Percentiles rank a stretch among this genome's conserved stretches.
phyloP scores from a whole-genome alignment of 140 eudicot species.

The Stevia rebaudiana region DNA sequence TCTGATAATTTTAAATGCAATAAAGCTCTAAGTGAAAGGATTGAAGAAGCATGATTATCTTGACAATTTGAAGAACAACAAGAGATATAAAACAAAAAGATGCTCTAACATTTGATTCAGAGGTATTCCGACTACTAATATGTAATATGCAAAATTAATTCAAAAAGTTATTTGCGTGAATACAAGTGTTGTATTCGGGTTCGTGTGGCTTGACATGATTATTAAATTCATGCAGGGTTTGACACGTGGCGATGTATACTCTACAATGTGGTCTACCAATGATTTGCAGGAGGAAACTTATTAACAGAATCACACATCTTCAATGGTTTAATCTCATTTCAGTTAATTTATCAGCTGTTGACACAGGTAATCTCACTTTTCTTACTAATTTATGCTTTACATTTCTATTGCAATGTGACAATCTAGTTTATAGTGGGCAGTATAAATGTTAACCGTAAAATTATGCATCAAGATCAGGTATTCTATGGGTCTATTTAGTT shows the following conservation, averaged over 20 bases:
- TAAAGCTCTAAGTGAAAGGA: constrained; percentile 79
- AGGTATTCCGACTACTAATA: constrained; percentile 32
- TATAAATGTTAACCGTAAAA: background rate
- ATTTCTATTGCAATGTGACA: background rate
- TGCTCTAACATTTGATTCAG: constrained; percentile 65
- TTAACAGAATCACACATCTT: background rate
- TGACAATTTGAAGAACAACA: constrained; percentile 58
- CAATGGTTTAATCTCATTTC: constrained; percentile 1
- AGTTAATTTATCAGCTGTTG: background rate
- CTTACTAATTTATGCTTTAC: background rate
- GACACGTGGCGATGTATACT: background rate
- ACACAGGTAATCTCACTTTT: constrained; percentile 2
- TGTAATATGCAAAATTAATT: background rate
- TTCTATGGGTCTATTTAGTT: background rate
- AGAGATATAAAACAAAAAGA: constrained; percentile 72
- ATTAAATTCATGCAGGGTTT: background rate
- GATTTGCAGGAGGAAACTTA: constrained; percentile 20
- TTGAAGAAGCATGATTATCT: constrained; percentile 77
- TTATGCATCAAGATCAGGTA: background rate
- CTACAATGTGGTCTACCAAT: background rate
- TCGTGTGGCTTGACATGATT: constrained; percentile 1
- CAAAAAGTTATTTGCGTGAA: background rate
- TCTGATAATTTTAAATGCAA: constrained; percentile 18
- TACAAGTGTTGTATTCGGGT: background rate
- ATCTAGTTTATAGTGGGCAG: background rate